These are phyloP conservation scores for Backusella morwellensis DNA, from an alignment of 192 early-diverging fungal genomes.

Conservation along the genomic window DNA sequence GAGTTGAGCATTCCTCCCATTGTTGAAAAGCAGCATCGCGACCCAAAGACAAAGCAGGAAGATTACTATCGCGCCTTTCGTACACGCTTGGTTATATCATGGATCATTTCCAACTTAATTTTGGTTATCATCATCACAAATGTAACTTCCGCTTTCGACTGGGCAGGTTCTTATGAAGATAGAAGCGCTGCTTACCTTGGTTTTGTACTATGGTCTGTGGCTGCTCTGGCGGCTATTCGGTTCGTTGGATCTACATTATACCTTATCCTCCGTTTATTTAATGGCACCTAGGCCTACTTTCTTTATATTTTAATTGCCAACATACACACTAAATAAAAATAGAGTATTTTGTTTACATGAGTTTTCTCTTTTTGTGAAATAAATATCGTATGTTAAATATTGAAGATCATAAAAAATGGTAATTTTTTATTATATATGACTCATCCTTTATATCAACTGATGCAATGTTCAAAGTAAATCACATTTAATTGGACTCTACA, in stretches of 20 bases:
- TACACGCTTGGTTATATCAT: constrained; percentile 68
- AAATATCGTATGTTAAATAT: neutral
- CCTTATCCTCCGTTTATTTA: constrained; percentile 12
- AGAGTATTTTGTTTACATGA: neutral
- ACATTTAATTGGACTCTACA: too few species aligned
- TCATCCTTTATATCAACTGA: neutral
- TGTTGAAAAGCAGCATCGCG: constrained; percentile 47
- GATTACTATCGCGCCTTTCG: constrained; percentile 86
- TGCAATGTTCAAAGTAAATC: too few species aligned
- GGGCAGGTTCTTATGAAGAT: constrained; percentile 26
- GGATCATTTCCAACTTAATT: constrained; percentile 72
- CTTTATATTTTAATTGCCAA: neutral
- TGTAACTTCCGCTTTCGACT: constrained; percentile 36
- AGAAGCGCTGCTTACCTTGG: constrained; percentile 49
- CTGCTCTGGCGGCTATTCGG: constrained; percentile 59
- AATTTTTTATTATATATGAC: too few species aligned
- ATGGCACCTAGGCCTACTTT: neutral
- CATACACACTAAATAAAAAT: neutral
- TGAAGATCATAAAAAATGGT: too few species aligned
- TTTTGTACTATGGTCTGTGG: constrained; percentile 79
- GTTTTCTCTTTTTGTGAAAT: neutral
- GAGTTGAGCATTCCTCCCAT: constrained; percentile 47
- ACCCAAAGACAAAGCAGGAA: constrained; percentile 60
- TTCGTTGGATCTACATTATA: constrained; percentile 69
- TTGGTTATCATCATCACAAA: constrained; percentile 66